Evolutionary conservation across 768 basidiomycete species (phyloP), one percentile per base, ranked within the genome.

Genomic region (Hemileccinum impolitum): DNA sequence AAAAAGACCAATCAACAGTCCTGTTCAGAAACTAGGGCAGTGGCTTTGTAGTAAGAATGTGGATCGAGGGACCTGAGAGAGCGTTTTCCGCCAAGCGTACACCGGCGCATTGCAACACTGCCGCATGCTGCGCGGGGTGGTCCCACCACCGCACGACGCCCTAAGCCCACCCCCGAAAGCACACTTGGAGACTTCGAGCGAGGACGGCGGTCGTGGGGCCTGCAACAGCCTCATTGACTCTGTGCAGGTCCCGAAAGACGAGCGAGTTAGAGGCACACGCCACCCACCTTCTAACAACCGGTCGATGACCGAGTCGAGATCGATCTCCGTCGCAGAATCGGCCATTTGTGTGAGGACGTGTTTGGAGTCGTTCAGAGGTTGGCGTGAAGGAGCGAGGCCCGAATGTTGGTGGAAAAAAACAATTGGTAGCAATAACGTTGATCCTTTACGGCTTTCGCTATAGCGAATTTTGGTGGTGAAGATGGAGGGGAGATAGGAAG

Each of bases 261-360:
- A 48, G 39, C 41, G 59, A 65, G 53, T 38, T 12, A 66, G 43
- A 65, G 43, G 54, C 55, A 50, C 52, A 58, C 57, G 63, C 67
- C 66, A 67, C 87, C 72, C 77, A 95, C 95, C 95, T 86, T 98
- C 95, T 56, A 97, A 78, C 55, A 98, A 79, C 53, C 94, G 82
- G 84, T 97, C 95, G 66, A 99, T 98, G 77, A 99, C 93, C 71
- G 93, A 94, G 79, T 99, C 95, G 54, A 98, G 82, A 81, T 99
- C 95, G 73, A 99, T 95, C 70, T 97, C 95, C 66, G 87, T 87
- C 53, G 81, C 74, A 59, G 84, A 75, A 63, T 91, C 88, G 65
- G 87, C 83, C 88, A 90, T 90, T n/a, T 48, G 39, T 62, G 67
- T 28, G 35, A 37, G 21, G 56, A 40, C 50, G 57, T 51, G 52